phyloP scores from a whole-genome alignment of 179 eudicot genomes.

The Patellifolia procumbens region DNA sequence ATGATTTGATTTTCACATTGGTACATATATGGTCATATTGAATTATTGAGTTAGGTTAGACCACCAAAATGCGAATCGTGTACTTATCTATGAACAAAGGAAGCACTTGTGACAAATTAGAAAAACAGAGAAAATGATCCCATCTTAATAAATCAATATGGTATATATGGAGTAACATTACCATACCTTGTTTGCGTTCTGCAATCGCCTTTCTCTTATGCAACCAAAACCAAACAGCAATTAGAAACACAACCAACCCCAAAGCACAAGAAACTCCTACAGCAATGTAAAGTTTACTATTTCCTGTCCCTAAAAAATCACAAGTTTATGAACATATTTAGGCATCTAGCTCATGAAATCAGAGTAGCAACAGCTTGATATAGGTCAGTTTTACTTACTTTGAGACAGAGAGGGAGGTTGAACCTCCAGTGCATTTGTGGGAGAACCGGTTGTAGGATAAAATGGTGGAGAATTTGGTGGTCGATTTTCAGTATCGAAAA shows the following conservation, averaged over 20 bases:
- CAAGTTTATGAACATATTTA: too few relatives aligned
- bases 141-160: too few relatives aligned
- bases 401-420: not conserved
- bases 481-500: not conserved
- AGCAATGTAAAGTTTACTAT: not conserved
- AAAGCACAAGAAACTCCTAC: slow-evolving; percentile 6
- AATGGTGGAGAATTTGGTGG: not conserved
- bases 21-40: too few relatives aligned
- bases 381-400: not conserved
- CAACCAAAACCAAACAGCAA: slow-evolving; percentile 10
- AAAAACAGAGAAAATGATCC: too few relatives aligned
- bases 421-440: not conserved
- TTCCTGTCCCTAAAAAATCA: not conserved
- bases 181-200: not conserved
- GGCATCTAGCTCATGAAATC: not conserved
- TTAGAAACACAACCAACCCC: not conserved
- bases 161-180: too few relatives aligned
- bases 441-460: not conserved
- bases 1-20: too few relatives aligned
- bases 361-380: not conserved
- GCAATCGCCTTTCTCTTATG: not conserved
- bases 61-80: too few relatives aligned
- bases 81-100: too few relatives aligned
- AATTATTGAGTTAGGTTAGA: too few relatives aligned
- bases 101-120: too few relatives aligned